Percentiles rank a stretch among this genome's conserved stretches.
Evolutionary conservation across 2,329 filamentous ascomycete genomes (phyloP).

Genomic region (Pleomassaria siparia): DNA sequence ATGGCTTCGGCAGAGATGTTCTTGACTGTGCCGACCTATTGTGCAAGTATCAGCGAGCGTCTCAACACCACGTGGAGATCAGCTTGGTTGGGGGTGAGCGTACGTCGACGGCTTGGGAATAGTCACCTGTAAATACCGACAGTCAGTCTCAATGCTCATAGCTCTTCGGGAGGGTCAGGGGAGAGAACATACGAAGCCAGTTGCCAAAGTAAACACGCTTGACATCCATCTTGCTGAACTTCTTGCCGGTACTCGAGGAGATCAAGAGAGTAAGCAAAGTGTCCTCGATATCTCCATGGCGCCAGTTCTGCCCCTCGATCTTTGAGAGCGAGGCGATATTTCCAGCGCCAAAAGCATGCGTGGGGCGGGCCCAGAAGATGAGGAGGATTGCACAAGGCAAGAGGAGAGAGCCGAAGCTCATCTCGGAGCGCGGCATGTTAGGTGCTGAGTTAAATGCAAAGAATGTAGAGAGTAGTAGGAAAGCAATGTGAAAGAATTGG

Average conservation of each 20-base stretch:
- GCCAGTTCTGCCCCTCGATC: constrained; percentile 79
- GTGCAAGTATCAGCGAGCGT: constrained; percentile 4
- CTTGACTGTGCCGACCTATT: constrained; percentile 76
- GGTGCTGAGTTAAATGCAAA: neutral
- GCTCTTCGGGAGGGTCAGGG: neutral
- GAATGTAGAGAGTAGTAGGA: neutral
- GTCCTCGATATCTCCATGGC: constrained; percentile 80
- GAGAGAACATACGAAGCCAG: constrained; percentile 64
- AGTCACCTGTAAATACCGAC: constrained; percentile 60
- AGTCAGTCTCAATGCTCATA: constrained; percentile 59
- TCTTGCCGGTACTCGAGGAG: constrained; percentile 68
- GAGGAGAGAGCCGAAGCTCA: constrained; percentile 37
- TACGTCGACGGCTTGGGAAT: constrained; percentile 87
- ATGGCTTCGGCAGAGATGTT: constrained; percentile 88
- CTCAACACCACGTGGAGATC: neutral
- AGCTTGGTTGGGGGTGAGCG: constrained; percentile 4
- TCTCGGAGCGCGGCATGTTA: constrained; percentile 26
- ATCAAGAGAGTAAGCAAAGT: constrained; percentile 73
- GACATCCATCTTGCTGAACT: constrained; percentile 85
- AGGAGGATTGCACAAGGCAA: constrained; percentile 50
- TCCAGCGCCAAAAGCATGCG: constrained; percentile 80
- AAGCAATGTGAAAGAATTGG: neutral
- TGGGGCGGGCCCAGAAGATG: constrained; percentile 68
- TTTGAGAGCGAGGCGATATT: constrained; percentile 82
- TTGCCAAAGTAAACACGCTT: constrained; percentile 95